These are phyloP conservation scores for Nicotiana noctiflora DNA, from an alignment of 257 asterid genomes.

Conservation along the genomic window DNA sequence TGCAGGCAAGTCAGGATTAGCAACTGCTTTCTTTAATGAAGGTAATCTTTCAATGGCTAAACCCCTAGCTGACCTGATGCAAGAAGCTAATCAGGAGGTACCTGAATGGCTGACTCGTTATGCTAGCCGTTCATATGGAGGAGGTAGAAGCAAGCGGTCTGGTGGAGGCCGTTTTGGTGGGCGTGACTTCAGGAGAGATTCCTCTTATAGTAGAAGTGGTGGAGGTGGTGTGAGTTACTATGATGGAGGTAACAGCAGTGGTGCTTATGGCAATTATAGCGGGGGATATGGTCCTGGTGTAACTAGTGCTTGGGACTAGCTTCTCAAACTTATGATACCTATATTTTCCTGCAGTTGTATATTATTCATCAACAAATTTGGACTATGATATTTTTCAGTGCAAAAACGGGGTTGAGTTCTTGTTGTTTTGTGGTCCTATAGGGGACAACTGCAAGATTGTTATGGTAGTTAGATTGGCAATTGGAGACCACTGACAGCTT, in stretches of 20 bases:
- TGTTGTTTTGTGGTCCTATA: not conserved
- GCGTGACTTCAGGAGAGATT: conserved; percentile 71
- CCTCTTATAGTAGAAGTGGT: conserved; percentile 32
- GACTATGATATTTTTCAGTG: conserved; percentile 2
- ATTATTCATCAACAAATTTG: conserved; percentile 4
- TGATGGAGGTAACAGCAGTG: conserved; percentile 30
- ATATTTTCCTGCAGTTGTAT: conserved; percentile 4
- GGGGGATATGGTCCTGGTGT: conserved; percentile 40
- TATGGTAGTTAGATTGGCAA: conserved; percentile 7
- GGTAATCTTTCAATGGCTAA: conserved; percentile 56
- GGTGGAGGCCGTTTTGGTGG: conserved; percentile 76
- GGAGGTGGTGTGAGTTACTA: conserved; percentile 35
- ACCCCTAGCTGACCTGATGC: conserved; percentile 65
- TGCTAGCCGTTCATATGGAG: conserved; percentile 60
- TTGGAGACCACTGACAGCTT: not conserved
- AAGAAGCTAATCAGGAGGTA: conserved; percentile 81
- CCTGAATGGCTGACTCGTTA: conserved; percentile 76
- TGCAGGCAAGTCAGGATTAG: conserved; percentile 81
- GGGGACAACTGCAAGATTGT: conserved; percentile 3
- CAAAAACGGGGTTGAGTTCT: not conserved
- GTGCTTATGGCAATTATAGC: conserved; percentile 26
- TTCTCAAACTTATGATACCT: not conserved
- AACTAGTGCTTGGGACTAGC: conserved; percentile 65
- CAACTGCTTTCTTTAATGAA: conserved; percentile 83
- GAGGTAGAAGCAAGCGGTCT: conserved; percentile 49